These are phyloP conservation scores for Hamamelis virginiana DNA, from an alignment of 164 flowering plant species.

Conservation along the genomic window DNA sequence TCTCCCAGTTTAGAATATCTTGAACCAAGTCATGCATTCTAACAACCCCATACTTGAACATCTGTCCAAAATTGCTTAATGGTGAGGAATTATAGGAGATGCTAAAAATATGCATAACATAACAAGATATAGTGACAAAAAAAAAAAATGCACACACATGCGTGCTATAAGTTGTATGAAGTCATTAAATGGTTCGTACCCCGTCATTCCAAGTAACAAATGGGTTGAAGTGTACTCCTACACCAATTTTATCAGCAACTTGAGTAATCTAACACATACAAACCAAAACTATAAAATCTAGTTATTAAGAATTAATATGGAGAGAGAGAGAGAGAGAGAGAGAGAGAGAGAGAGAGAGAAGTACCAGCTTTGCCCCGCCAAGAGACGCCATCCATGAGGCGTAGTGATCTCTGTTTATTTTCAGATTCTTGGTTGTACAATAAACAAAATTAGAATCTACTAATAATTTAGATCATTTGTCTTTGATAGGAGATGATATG, in stretches of 20 bases:
- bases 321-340: background rate
- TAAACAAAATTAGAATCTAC: slow-evolving; percentile 12
- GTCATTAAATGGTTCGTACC: slow-evolving; percentile 34
- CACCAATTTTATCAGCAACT: slow-evolving; percentile 80
- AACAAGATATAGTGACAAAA: background rate
- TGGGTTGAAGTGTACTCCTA: slow-evolving; percentile 95
- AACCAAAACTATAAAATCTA: background rate
- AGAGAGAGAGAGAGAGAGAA: slow-evolving; percentile 14
- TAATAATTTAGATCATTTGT: background rate
- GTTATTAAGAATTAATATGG: background rate
- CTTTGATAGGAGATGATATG: background rate
- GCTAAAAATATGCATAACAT: background rate
- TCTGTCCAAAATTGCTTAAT: slow-evolving; percentile 33
- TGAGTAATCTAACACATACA: slow-evolving; percentile 50
- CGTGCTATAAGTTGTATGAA: too few species aligned
- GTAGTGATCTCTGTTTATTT: slow-evolving; percentile 74
- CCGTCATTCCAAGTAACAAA: slow-evolving; percentile 60
- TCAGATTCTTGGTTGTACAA: slow-evolving; percentile 55
- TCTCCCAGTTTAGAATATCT: slow-evolving; percentile 78
- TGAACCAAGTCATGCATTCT: slow-evolving; percentile 79
- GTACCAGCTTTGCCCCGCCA: slow-evolving; percentile 79
- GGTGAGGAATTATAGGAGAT: slow-evolving; percentile 10
- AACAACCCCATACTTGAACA: slow-evolving; percentile 90
- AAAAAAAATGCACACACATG: background rate
- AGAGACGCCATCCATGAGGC: slow-evolving; percentile 70